phyloP scores from a whole-genome alignment of 805 yeast species.

The Saccharomyces eubayanus region DNA sequence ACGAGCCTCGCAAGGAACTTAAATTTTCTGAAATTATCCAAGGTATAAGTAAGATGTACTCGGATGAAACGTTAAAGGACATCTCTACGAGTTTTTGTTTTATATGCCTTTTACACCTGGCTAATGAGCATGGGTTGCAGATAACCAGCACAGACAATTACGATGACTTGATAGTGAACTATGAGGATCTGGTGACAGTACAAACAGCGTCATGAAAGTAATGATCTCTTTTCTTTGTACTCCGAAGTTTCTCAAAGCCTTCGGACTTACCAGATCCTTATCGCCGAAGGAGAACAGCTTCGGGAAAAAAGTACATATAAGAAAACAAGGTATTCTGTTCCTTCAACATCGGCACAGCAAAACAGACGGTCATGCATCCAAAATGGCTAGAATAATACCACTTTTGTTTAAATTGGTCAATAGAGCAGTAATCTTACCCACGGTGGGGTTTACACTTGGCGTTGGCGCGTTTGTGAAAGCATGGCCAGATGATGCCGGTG shows the following conservation, averaged over 20 bases:
- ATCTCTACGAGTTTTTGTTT: constrained; percentile 80
- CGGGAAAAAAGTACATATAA: background rate
- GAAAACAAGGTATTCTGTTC: background rate
- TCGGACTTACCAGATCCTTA: background rate
- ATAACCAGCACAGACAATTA: constrained; percentile 41
- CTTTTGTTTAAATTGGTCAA: constrained; percentile 4
- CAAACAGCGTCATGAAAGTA: background rate
- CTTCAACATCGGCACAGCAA: background rate
- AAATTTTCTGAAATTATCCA: constrained; percentile 42
- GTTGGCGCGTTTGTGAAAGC: constrained; percentile 22
- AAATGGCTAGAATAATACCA: background rate
- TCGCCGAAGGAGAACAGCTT: background rate
- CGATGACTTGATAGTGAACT: constrained; percentile 20
- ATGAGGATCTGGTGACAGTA: constrained; percentile 1
- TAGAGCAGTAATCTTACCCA: constrained; percentile 22
- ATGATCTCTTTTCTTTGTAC: background rate
- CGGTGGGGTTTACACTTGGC: constrained; percentile 26
- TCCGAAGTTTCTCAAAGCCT: background rate
- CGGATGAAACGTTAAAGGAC: constrained; percentile 49
- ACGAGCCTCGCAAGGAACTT: constrained; percentile 7
- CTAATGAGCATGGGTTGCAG: constrained; percentile 71
- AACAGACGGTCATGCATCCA: background rate
- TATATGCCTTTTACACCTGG: constrained; percentile 73
- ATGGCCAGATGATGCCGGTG: constrained; percentile 26
- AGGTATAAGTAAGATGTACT: constrained; percentile 45